Evolutionary conservation across 768 basidiomycete species (phyloP), one percentile per base, ranked within the genome.

Genomic region (Termitomyces sp.): DNA sequence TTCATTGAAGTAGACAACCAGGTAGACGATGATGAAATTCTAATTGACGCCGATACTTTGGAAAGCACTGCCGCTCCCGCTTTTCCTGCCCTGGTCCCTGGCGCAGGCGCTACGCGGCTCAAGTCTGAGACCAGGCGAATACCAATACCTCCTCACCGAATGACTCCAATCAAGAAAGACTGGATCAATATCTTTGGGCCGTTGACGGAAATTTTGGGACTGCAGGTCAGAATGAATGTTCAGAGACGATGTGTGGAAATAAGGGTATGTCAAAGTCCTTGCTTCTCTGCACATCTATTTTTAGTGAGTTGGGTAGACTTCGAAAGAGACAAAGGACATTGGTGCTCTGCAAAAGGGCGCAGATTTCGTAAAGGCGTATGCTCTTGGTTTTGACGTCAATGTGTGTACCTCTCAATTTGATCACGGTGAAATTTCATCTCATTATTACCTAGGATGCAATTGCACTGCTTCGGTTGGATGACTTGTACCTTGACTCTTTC

Each of bases 201-300:
- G 0, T 75, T 99, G 64, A 95, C 96, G 3, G 96, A 99, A 76
- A 88, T 97, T 62, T 75, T 96, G 66, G 93, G 90, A 0, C 73
- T 99, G 58, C 96, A 98, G 77, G 94, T 99, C 31, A 82, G 97
- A 66, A 98, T 99, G 96, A 99, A 99, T 67, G 84, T 92, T 10
- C 86, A 86, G 67, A 78, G 92, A 65, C 82, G 86, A 76, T 85
- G 85, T 67, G 92, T 99, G 5, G 97, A 99, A 75, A 85, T 94
- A 56, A 84, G 94, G 75, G 97, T 97, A 70, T 62, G 89, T 75
- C 21, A 38, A 19, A 43, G 17, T 47, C 3, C 17, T 55, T 19
- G 2, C n/a, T 15, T 9, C 14, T 44, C 30, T 28, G 6, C 6
- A 37, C 33, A 23, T 17, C 15, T 30, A 9, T 45, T 10, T 6